A percentile compares a stretch with the other conserved stretches of the same genome.
These are phyloP conservation scores for Ceratocystis alfenasii DNA, from an alignment of 2,329 filamentous ascomycete species.

Conservation along the genomic window DNA sequence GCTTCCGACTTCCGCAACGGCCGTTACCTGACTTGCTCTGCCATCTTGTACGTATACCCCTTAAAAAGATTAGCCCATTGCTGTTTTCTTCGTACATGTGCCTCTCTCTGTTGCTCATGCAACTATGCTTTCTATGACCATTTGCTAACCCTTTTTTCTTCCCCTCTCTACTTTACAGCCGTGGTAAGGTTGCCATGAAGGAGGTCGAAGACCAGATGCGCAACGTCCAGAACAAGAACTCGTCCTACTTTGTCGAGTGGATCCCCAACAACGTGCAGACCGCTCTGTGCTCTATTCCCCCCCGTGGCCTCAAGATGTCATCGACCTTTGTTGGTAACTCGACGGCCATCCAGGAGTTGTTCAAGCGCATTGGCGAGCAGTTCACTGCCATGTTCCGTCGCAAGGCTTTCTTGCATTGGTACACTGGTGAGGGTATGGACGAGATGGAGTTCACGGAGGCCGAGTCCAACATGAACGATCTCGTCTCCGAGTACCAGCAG, in stretches of 20 bases:
- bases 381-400: constrained; percentile 99
- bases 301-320: constrained; percentile 96
- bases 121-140: not conserved
- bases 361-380: constrained; percentile 99
- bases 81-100: not conserved
- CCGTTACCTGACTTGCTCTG: constrained; percentile 98
- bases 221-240: constrained; percentile 99
- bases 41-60: constrained; percentile 65
- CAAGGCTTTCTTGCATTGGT: constrained; percentile 99
- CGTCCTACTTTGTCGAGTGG: constrained; percentile 99
- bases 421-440: constrained; percentile 99
- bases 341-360: constrained; percentile 98
- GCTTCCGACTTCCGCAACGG: constrained; percentile 99
- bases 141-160: constrained; percentile 12
- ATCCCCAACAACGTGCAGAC: constrained; percentile 99
- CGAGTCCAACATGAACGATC: constrained; percentile 99
- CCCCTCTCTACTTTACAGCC: constrained; percentile 40
- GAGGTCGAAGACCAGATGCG: constrained; percentile 99
- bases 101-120: not conserved
- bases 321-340: constrained; percentile 99
- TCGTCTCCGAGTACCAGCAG: constrained; percentile 99
- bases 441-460: constrained; percentile 99
- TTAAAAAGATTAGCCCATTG: not conserved
- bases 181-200: constrained; percentile 99
- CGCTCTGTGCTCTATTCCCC: constrained; percentile 96